Base-by-base conservation (phyloP, 768 basidiomycete species). In the Agaricus blazei region DNA sequence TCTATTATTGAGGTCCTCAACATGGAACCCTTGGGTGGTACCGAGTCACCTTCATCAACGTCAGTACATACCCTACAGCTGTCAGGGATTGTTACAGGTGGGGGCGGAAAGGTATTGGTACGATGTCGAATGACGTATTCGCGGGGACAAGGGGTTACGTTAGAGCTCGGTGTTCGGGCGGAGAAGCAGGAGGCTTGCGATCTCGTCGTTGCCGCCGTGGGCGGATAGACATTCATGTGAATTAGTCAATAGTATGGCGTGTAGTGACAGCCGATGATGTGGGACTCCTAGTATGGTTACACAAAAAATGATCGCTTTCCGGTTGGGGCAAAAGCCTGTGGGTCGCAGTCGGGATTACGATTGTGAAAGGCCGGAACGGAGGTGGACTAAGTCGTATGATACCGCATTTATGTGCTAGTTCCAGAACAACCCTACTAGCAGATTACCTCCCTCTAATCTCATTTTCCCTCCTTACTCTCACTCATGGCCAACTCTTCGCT, bases 71-170 rank as follows among this genome's bases (percentile, higher is more conserved):
- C 95, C 28, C 79, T 99, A 52, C 95, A 96, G 65, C 70, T 99
- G 42, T 92, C 94, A 14, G 97, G 97, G 43, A 65, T 98, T 59
- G 88, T 97, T 15, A 79, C 81, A 26, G 95, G 96, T 31, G 94
- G 94, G 24, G 93, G 91, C 26, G 95, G 94, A n/a, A 98, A 98
- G 75, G 90, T 97, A 31, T 80, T 99, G 54, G 94, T 85, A 24
- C 84, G 94, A 59, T 91, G 90, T 74, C 81, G 96, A 58, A 99
- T 98, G 97, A 98, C 96, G 9, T 98, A 82, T 71, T 86, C 89
- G 43, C 76, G 85, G 58, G 93, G 91, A 14, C 78, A 87, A 61
- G 97, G 97, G 8, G 97, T 99, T 15, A 95, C 93, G 31, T 74
- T 99, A 56, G 95, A 98, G 73, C 73, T 99, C 42, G 79, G 81